Base-by-base conservation (phyloP, 305 asterid genomes). In the Euphrasia arctica region DNA sequence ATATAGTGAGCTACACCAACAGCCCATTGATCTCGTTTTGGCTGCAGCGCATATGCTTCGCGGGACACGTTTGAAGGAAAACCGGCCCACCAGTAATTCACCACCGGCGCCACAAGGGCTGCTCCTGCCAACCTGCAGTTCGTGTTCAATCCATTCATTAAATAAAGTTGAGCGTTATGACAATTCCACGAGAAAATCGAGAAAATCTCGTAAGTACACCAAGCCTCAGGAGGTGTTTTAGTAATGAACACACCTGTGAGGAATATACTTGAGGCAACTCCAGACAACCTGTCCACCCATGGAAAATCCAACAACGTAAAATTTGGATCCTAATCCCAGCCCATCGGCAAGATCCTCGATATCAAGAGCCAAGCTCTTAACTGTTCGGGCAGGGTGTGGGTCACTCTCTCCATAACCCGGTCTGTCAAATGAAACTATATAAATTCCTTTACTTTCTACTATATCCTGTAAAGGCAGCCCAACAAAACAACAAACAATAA, bases 201-300 rank as follows among this genome's bases (percentile, higher is more conserved):
- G 22, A 18, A 18, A 11, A 11, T 47, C n/a, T 12, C n/a, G 52
- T 3, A 47, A 47, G 5, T 12, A 47, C 45, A 8, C 45, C 45
- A 39, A 39, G 9, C 45, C 45, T 36, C 43, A 36, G 43, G 9
- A 39, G 45, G 45, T 39, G 45, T 39, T 8, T 39, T 39, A 32
- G 45, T 39, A 39, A 39, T 39, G 70, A 51, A 51, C 56, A 49
- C 67, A 84, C 98, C 98, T 89, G 63, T 89, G 97, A 75, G 98
- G 98, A 60, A 92, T 92, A 72, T 92, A 81, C 67, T 89, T 87
- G 73, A 92, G 90, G 82, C 85, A 85, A 32, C 89, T 69, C 97
- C 97, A 92, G 15, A 75, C 82, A 51, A 74, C 72, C 75, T 89
- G 94, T 27, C 97, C 98, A 2, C 98, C 98, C 94, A 89, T 70